Conservation (phyloP, 2,329 filamentous ascomycete genomes). For the Colletotrichum simmondsii region DNA sequence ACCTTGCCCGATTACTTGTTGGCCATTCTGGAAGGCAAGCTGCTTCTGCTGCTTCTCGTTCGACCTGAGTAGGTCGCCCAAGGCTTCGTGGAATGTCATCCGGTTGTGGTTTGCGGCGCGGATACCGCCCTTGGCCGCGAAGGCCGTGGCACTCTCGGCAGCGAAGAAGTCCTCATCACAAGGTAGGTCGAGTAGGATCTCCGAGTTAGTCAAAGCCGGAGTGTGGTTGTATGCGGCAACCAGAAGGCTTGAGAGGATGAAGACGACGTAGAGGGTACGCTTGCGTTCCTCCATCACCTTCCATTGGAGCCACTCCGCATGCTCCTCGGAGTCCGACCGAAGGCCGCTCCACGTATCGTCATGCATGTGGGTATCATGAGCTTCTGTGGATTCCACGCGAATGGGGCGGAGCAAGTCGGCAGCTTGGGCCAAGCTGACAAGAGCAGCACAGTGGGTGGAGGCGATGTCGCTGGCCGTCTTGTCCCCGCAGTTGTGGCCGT, state of each 20-base stretch:
- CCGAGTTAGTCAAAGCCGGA: conserved; percentile 91
- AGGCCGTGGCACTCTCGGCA: conserved; percentile 84
- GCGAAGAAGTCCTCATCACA: conserved; percentile 94
- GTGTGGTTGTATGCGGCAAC: conserved; percentile 94
- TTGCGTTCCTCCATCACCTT: conserved; percentile 90
- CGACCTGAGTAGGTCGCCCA: conserved; percentile 83
- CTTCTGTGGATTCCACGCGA: conserved; percentile 56
- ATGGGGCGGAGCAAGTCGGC: conserved; percentile 74
- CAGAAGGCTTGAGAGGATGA: conserved; percentile 89
- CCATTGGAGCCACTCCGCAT: conserved; percentile 89
- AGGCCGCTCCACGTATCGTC: conserved; percentile 62
- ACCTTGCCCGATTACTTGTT: conserved; percentile 61
- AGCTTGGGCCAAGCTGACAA: conserved; percentile 90
- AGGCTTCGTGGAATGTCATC: conserved; percentile 82
- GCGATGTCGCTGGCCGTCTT: conserved; percentile 92
- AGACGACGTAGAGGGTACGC: conserved; percentile 90
- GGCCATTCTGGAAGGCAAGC: conserved; percentile 52
- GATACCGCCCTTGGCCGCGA: conserved; percentile 80
- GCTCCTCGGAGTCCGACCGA: conserved; percentile 64
- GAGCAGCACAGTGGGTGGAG: conserved; percentile 87
- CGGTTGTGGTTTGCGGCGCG: conserved; percentile 75
- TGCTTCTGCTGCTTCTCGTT: conserved; percentile 74
- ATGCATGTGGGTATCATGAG: conserved; percentile 67
- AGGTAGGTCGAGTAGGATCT: conserved; percentile 88
- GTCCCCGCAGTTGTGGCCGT: conserved; percentile 94